Percentiles rank a stretch among this genome's conserved stretches.
These are phyloP conservation scores for Comarum palustre DNA, from an alignment of 306 rosid species.

Conservation along the genomic window DNA sequence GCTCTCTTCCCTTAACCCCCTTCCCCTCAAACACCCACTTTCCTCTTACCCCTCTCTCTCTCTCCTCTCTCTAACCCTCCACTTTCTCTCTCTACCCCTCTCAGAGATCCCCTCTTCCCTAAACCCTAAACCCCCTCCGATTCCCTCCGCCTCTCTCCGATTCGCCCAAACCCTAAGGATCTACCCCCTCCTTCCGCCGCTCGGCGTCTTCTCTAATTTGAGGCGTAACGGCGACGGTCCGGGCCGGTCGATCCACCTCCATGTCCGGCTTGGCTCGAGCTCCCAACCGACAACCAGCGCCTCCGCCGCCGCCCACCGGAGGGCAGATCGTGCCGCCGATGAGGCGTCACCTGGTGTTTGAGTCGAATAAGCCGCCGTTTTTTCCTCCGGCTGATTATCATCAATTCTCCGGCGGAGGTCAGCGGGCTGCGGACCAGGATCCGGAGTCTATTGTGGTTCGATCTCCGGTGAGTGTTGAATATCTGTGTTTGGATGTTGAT, in stretches of 20 bases:
- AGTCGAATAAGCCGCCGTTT: slow-evolving; percentile 75
- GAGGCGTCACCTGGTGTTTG: slow-evolving; percentile 68
- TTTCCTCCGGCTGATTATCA: slow-evolving; percentile 68
- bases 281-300: slow-evolving; percentile 44
- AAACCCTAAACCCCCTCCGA: slow-evolving; percentile 25
- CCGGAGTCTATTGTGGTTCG: slow-evolving; percentile 68
- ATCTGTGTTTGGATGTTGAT: not conserved
- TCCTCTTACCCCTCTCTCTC: not conserved
- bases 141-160: slow-evolving; percentile 2
- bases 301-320: slow-evolving; percentile 22
- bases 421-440: slow-evolving; percentile 46
- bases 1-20: slow-evolving; percentile 39
- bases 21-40: slow-evolving; percentile 4
- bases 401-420: slow-evolving; percentile 46
- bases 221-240: not conserved
- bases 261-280: slow-evolving; percentile 74
- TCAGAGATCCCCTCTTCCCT: slow-evolving; percentile 27
- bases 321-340: slow-evolving; percentile 56
- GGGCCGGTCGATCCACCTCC: slow-evolving; percentile 10
- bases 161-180: slow-evolving; percentile 28
- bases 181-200: not conserved
- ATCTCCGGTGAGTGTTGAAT: slow-evolving; percentile 61
- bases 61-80: slow-evolving; percentile 5
- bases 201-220: slow-evolving; percentile 19
- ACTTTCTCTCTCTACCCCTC: slow-evolving; percentile 28